Percentiles rank a stretch among this genome's conserved stretches.
phyloP scores from a whole-genome alignment of 2,329 filamentous ascomycete genomes.

The Ophiosphaerella korrae region DNA sequence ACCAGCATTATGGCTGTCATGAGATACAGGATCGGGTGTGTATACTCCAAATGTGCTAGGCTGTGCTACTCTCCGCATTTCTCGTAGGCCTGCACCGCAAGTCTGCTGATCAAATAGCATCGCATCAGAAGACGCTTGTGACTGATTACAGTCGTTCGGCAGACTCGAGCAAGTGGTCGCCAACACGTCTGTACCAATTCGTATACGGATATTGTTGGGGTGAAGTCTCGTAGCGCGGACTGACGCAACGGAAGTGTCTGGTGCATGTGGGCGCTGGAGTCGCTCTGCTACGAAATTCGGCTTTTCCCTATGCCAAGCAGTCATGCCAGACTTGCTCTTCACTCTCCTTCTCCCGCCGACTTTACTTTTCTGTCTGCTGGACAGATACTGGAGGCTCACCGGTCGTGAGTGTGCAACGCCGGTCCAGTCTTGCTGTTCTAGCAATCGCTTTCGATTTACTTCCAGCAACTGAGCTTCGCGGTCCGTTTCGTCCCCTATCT shows the following conservation, averaged over 20 bases:
- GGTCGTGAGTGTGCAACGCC: constrained; percentile 37
- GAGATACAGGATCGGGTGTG: neutral
- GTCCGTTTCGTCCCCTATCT: constrained; percentile 12
- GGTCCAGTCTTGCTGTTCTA: constrained; percentile 43
- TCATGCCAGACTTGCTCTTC: constrained; percentile 4
- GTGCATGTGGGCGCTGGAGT: constrained; percentile 2
- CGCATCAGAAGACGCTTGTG: constrained; percentile 33
- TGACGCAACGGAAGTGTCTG: constrained; percentile 5
- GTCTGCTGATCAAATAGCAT: constrained; percentile 45
- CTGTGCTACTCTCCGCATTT: constrained; percentile 3
- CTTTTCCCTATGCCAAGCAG: constrained; percentile 1
- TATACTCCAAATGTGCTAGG: constrained; percentile 3
- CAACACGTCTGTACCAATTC: constrained; percentile 45
- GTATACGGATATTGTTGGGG: constrained; percentile 37
- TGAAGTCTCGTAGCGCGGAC: constrained; percentile 16
- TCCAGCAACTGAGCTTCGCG: constrained; percentile 29
- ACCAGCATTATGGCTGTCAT: neutral
- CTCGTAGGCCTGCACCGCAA: constrained; percentile 9
- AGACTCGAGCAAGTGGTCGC: constrained; percentile 26
- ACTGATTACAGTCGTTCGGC: constrained; percentile 8
- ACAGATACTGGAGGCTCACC: constrained; percentile 33
- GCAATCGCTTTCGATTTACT: constrained; percentile 33
- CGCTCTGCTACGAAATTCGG: neutral
- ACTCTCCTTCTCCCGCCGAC: constrained; percentile 44
- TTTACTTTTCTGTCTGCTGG: constrained; percentile 31